Percentiles rank a stretch among this genome's conserved stretches.
These are phyloP conservation scores for Dicorynia guianensis DNA, from an alignment of 306 rosid genomes.

Conservation along the genomic window DNA sequence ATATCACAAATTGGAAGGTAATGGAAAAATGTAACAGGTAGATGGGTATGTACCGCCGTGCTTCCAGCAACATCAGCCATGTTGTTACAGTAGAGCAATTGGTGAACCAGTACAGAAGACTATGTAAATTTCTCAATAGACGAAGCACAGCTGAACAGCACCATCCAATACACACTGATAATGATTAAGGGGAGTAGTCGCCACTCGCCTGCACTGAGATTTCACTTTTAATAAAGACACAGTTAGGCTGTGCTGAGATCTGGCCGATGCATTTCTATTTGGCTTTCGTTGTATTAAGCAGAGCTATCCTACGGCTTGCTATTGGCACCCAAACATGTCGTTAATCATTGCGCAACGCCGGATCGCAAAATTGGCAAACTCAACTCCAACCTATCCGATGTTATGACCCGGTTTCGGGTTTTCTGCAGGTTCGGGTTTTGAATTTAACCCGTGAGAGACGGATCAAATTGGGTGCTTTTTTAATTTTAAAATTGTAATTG, in stretches of 20 bases:
- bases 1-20: not conserved
- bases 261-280: not conserved
- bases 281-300: too few relatives aligned
- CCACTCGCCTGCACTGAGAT: not conserved
- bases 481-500: too few relatives aligned
- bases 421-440: too few relatives aligned
- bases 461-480: too few relatives aligned
- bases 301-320: too few relatives aligned
- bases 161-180: not conserved
- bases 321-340: too few relatives aligned
- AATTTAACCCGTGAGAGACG: too few relatives aligned
- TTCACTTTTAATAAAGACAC: too few relatives aligned
- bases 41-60: slow-evolving; percentile 33
- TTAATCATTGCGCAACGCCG: too few relatives aligned
- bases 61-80: slow-evolving; percentile 54
- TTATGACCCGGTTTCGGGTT: too few relatives aligned
- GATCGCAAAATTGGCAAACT: too few relatives aligned
- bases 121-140: not conserved
- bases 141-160: slow-evolving; percentile 3
- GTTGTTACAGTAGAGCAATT: not conserved
- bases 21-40: not conserved
- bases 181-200: not conserved
- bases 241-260: slow-evolving; percentile 2
- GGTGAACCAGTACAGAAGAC: not conserved
- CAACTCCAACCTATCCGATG: too few relatives aligned